phyloP scores from a whole-genome alignment of 768 basidiomycete genomes.

The Asterophora parasitica region DNA sequence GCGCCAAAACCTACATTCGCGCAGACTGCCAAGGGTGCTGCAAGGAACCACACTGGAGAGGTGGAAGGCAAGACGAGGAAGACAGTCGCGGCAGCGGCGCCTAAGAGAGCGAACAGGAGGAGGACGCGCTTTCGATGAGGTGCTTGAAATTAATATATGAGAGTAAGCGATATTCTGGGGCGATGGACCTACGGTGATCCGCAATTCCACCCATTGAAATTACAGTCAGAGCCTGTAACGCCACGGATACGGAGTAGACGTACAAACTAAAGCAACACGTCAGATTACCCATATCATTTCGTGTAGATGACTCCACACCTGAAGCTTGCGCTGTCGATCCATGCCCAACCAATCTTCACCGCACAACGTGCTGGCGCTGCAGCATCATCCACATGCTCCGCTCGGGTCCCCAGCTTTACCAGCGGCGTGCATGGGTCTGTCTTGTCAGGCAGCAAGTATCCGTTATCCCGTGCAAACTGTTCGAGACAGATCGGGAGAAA shows the following conservation, averaged over 20 bases:
- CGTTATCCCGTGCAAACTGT: conserved; percentile 89
- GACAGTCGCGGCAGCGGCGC: conserved; percentile 59
- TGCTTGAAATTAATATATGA: conserved; percentile 23
- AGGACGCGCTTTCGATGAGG: conserved; percentile 78
- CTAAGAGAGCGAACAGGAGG: conserved; percentile 66
- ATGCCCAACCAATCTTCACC: conserved; percentile 75
- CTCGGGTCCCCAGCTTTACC: conserved; percentile 14
- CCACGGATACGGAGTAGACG: conserved; percentile 82
- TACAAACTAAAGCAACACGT: conserved; percentile 55
- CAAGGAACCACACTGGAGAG: conserved; percentile 64
- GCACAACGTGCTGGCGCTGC: conserved; percentile 57
- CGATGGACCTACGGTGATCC: conserved; percentile 65
- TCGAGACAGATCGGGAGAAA: conserved; percentile 82
- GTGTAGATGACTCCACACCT: conserved; percentile 45
- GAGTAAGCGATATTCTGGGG: too few species aligned
- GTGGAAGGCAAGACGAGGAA: conserved; percentile 75
- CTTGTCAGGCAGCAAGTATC: conserved; percentile 68
- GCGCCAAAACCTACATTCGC: conserved; percentile 88
- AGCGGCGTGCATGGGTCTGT: conserved; percentile 48
- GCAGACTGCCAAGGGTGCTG: conserved; percentile 63
- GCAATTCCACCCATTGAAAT: conserved; percentile 93
- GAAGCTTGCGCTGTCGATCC: conserved; percentile 91
- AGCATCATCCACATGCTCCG: conserved; percentile 3
- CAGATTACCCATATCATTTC: neutral
- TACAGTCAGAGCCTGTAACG: conserved; percentile 87